Evolutionary conservation across 331 rosid genomes (phyloP).

Genomic region (Acacia concinna): DNA sequence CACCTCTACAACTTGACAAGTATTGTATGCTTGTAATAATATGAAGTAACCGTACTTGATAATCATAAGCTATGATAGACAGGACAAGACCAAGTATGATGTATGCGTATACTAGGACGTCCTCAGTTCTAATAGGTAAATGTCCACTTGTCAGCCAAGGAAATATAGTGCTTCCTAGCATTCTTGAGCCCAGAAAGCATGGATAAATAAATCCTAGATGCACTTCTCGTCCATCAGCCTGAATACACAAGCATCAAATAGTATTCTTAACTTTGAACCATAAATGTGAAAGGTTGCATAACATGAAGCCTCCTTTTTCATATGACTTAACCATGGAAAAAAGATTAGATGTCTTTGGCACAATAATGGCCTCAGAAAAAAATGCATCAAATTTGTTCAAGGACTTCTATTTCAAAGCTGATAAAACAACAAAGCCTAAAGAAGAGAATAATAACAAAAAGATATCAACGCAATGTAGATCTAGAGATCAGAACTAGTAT

Average conservation of each 20-base stretch:
- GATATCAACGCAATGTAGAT: neutral
- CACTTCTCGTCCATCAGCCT: conserved; percentile 99
- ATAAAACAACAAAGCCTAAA: conserved; percentile 20
- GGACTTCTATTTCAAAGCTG: conserved; percentile 21
- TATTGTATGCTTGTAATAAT: conserved; percentile 16
- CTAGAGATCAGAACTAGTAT: conserved; percentile 6
- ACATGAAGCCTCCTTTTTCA: neutral
- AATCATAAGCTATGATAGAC: conserved; percentile 76
- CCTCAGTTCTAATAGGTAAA: conserved; percentile 73
- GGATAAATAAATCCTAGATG: conserved; percentile 84
- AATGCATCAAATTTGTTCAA: conserved; percentile 7
- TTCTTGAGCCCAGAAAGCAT: conserved; percentile 81
- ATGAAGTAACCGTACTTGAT: conserved; percentile 62
- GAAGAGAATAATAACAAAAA: conserved; percentile 18
- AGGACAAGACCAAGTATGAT: conserved; percentile 56
- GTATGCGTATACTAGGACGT: conserved; percentile 66
- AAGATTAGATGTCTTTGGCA: neutral
- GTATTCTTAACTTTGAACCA: neutral
- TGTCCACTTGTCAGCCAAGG: conserved; percentile 83
- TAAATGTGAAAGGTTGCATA: neutral
- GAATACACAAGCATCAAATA: conserved; percentile 35
- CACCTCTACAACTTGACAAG: conserved; percentile 24
- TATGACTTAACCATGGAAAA: neutral
- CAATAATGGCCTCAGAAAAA: conserved; percentile 12
- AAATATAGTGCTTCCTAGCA: conserved; percentile 87